Conservation (phyloP, 2,329 filamentous ascomycete genomes). For the Massarina eburnea region DNA sequence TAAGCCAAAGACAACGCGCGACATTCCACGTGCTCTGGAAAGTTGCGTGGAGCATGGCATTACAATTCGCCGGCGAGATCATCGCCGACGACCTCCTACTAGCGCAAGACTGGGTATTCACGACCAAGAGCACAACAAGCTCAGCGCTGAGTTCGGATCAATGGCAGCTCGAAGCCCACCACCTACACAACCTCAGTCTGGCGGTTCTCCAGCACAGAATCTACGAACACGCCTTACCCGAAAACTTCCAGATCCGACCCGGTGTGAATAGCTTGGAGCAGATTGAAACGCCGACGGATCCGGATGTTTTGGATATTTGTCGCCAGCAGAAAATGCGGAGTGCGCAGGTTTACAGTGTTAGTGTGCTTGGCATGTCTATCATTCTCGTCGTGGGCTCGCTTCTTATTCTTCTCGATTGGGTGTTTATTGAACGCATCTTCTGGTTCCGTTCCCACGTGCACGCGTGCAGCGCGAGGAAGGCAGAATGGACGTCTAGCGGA, state of each 20-base stretch:
- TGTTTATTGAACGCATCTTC: conserved; percentile 16
- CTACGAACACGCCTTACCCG: conserved; percentile 16
- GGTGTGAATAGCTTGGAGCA: conserved; percentile 8
- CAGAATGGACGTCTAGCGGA: conserved; percentile 18
- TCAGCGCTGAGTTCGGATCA: conserved; percentile 12
- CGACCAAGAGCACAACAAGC: conserved; percentile 7
- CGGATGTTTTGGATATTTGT: conserved; percentile 14
- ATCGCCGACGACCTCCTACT: conserved; percentile 15
- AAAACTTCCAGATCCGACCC: conserved; percentile 15
- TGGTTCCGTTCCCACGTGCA: conserved; percentile 13
- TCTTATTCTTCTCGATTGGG: conserved; percentile 23
- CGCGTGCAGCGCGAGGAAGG: conserved; percentile 10
- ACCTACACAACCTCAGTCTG: conserved; percentile 26
- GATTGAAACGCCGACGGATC: conserved; percentile 12
- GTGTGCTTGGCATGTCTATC: conserved; percentile 22
- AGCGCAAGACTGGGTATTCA: conserved; percentile 20
- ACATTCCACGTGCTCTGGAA: conserved; percentile 18
- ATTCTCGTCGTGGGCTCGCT: conserved; percentile 20
- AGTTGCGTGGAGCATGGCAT: conserved; percentile 17
- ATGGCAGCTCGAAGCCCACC: conserved; percentile 20
- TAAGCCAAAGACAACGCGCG: conserved; percentile 14
- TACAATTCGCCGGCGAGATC: conserved; percentile 19
- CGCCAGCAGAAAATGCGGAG: conserved; percentile 19
- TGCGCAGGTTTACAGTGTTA: conserved; percentile 16
- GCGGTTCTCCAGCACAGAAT: conserved; percentile 22